Evolutionary conservation across 1,284 basidiomycete species (phyloP), one percentile per base, ranked within the genome.

Genomic region (Ustilago tritici): DNA sequence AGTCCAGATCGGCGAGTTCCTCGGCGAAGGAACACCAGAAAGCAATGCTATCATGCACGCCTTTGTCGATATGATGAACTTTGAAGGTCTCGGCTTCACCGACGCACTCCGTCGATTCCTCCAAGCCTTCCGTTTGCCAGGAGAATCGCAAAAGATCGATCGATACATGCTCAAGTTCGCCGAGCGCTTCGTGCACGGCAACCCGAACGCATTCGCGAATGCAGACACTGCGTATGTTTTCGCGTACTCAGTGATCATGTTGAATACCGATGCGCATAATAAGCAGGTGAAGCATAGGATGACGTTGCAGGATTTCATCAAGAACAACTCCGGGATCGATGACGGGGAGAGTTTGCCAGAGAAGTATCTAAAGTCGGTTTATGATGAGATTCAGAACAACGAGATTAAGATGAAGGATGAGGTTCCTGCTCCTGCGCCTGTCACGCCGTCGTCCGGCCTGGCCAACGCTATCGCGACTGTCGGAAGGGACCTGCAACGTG

Each of bases 1-100:
- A 87, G 90, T 92, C 4, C 93, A 95, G 90, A 95, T 99, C 76
- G 97, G 97, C 66, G 97, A 99, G 88, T 99, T 97, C 87, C 89
- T 99, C 15, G 97, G 97, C 49, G 84, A 86, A 68, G 84, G 85
- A 46, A 84, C 84, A 4, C 67, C 84, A 11, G 81, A 85, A 52
- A 86, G 85, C 78, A 84, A 85, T 55, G 82, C 79, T 15, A 82
- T 81, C 71, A 86, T 86, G 85, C 85, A 86, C 66, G 84, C 85
- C 19, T 86, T 86, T 73, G 85, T 85, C 38, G 85, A 86, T 61
- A 63, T 86, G 71, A 85, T 86, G 83, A 74, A 84, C 68, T 86
- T 86, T 55, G 79, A 80, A 58, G 65, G 76, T 28, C 76, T 83
- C 50, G 77, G 78, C 35, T 84, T 86, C 64, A 81, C 84, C 31